Conservation (phyloP, 2,329 filamentous ascomycete genomes). For the Pestalotiopsis sp. region DNA sequence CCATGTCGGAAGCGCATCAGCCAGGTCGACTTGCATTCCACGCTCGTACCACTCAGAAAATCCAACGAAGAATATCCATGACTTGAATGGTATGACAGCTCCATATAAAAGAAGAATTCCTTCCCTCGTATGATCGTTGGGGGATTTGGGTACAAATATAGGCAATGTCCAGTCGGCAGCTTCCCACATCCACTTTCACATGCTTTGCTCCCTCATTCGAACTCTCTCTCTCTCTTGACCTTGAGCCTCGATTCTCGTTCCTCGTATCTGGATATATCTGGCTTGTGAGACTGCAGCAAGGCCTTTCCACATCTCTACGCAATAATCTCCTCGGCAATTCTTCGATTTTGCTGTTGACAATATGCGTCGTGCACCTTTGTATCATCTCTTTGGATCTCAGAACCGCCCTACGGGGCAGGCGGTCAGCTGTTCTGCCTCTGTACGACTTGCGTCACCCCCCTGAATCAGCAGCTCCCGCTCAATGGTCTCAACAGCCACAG, state of each 20-base stretch:
- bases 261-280: neutral
- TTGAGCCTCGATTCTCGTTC: conserved; percentile 2
- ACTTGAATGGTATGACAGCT: neutral
- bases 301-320: neutral
- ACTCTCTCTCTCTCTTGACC: neutral
- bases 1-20: neutral
- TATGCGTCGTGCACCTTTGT: neutral
- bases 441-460: neutral
- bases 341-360: neutral
- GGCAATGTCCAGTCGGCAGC: neutral
- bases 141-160: neutral
- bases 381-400: neutral
- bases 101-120: neutral
- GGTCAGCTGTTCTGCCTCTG: conserved; percentile 7
- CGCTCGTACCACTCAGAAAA: neutral
- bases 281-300: neutral
- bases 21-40: neutral
- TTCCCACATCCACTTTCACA: neutral
- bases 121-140: neutral
- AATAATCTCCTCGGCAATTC: neutral
- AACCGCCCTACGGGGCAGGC: neutral
- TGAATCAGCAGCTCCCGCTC: neutral
- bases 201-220: neutral
- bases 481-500: conserved; percentile 9
- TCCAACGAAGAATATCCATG: neutral